Evolutionary conservation across 345 rosid species (phyloP), one percentile per base, ranked within the genome.

Genomic region (Durio zibethinus): DNA sequence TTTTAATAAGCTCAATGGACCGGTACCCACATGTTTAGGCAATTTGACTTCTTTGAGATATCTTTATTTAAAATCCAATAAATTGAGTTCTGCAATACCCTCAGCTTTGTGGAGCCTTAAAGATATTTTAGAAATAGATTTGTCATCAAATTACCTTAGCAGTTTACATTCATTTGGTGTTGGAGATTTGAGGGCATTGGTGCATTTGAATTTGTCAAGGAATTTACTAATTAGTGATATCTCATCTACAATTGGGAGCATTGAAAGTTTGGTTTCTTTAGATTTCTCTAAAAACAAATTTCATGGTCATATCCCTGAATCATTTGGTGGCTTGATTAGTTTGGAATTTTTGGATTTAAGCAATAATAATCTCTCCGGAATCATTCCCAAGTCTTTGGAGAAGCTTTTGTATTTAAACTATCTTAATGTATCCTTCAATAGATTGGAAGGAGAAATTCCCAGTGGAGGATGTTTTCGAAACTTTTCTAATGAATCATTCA

Each of bases 301-400:
- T 1, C 29, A 38, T 38, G 70, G 83, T 29, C 7, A 45, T 10
- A 81, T 77, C n/a, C 78, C 64, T 21, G n/a, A 67, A 67, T 33
- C 56, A 57, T 66, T 65, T 23, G 66, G 14, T 15, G 14, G 1
- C 10, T 36, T 67, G 60, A 38, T 7, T 12, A 74, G 74, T 60
- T 23, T 82, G 42, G 12, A 33, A 15, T 43, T 4, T 14, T 63
- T 82, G 65, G 78, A 77, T 77, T 40, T 81, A 15, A 6, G 15
- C 15, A 6, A 27, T 7, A 69, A 69, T 23, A 45, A 27, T 8
- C 38, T 69, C 14, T 77, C 75, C 10, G 78, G 71, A 47, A 4
- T 7, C 10, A 63, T 62, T 63, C 62, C 78, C 0, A 63, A 16
- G 61, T 63, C 71, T 6, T 14, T 76, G 18, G 66, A 73, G 3